Evolutionary conservation across 768 basidiomycete genomes (phyloP).

Genomic region (Mrakia blollopis): DNA sequence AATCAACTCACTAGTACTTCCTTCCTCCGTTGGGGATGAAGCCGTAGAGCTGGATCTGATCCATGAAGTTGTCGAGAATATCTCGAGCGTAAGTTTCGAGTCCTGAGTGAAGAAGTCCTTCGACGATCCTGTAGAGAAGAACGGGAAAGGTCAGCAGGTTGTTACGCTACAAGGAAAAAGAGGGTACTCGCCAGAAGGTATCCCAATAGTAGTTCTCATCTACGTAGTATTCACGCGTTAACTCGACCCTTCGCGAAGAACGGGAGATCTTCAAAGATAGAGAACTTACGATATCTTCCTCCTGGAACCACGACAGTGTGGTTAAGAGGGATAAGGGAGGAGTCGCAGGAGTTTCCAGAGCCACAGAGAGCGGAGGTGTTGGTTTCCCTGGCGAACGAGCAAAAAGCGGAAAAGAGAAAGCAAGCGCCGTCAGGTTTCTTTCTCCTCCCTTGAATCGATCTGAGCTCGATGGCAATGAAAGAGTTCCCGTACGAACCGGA

Average conservation of each 20-base stretch:
- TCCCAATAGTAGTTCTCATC: slow-evolving; percentile 44
- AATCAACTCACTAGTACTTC: slow-evolving; percentile 24
- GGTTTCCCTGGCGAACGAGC: slow-evolving; percentile 49
- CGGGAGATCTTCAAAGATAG: not conserved
- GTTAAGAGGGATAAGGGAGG: slow-evolving; percentile 81
- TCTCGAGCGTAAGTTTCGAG: slow-evolving; percentile 66
- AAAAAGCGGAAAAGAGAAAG: not conserved
- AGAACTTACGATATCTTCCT: slow-evolving; percentile 62
- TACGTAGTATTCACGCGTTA: not conserved
- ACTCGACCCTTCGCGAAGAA: slow-evolving; percentile 25
- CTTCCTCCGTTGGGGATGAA: slow-evolving; percentile 94
- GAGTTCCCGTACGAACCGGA: slow-evolving; percentile 48
- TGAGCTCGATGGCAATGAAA: no score
- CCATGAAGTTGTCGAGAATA: slow-evolving; percentile 91
- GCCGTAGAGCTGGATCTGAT: slow-evolving; percentile 73
- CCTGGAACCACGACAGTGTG: slow-evolving; percentile 89
- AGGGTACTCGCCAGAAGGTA: not conserved
- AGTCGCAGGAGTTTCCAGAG: slow-evolving; percentile 59
- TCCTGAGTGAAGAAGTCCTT: slow-evolving; percentile 77
- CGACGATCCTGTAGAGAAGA: slow-evolving; percentile 43
- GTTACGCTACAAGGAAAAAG: not conserved
- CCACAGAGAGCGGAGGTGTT: slow-evolving; percentile 65
- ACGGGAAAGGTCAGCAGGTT: not conserved
- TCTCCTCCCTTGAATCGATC: not conserved
- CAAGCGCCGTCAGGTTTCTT: not conserved